phyloP scores from a whole-genome alignment of 176 grass and related monocot species.

The Oryza rufipogon region DNA sequence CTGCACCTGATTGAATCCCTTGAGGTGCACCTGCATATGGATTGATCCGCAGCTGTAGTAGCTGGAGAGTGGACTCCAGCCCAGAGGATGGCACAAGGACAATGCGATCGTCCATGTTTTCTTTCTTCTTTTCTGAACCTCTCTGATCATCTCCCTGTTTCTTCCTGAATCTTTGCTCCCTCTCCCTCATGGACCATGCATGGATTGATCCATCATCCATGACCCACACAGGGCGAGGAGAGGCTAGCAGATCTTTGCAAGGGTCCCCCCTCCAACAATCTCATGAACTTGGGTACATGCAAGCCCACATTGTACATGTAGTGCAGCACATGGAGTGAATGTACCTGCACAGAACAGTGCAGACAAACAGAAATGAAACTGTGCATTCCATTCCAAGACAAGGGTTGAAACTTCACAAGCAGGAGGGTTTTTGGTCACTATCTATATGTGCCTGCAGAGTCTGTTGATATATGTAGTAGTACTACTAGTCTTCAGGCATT shows the following conservation, averaged over 20 bases:
- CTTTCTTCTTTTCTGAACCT: not conserved
- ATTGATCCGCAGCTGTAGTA: no score
- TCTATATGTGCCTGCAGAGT: not conserved
- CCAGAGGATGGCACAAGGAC: not conserved
- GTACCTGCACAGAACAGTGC: no score
- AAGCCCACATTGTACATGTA: not conserved
- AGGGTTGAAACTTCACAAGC: not conserved
- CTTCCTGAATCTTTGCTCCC: not conserved
- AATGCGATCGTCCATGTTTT: not conserved
- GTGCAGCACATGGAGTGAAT: no score
- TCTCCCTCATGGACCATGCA: not conserved
- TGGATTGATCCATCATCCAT: not conserved
- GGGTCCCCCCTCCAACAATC: not conserved
- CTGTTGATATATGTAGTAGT: not conserved
- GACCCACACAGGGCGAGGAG: not conserved
- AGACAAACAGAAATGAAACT: not conserved
- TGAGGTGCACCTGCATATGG: no score
- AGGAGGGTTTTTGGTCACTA: not conserved
- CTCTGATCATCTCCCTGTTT: not conserved
- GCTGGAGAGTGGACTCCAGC: conserved; percentile 4
- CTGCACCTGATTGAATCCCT: not conserved
- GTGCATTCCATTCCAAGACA: not conserved
- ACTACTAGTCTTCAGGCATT: not conserved
- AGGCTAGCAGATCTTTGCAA: not conserved
- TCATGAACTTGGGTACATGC: not conserved